These are phyloP conservation scores for Brassica cretica DNA, from an alignment of 345 rosid species.

Conservation along the genomic window DNA sequence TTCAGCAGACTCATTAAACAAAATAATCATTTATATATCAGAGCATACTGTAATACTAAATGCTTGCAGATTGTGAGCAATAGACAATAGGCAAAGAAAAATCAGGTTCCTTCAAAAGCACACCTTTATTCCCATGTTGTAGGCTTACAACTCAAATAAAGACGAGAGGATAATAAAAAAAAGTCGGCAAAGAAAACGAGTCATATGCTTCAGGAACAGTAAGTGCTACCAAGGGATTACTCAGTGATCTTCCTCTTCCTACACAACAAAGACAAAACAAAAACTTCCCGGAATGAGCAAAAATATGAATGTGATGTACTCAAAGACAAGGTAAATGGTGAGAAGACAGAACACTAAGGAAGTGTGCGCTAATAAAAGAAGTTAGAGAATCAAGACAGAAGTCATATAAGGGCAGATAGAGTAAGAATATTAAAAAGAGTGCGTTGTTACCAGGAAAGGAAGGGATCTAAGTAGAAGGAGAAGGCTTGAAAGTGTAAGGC, in stretches of 20 bases:
- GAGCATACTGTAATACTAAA: conserved; percentile 7
- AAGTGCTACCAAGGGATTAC: not conserved
- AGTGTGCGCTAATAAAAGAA: no score
- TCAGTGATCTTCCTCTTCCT: conserved; percentile 11
- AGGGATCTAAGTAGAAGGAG: conserved; percentile 34
- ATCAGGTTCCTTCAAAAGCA: not conserved
- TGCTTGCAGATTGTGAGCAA: not conserved
- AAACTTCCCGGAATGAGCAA: not conserved
- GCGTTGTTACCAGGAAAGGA: conserved; percentile 13
- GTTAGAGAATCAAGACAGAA: not conserved
- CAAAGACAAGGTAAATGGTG: not conserved
- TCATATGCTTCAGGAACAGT: not conserved
- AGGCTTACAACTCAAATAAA: conserved; percentile 15
- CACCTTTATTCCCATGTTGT: conserved; percentile 12
- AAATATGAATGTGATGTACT: not conserved
- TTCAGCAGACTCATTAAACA: not conserved
- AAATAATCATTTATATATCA: not conserved
- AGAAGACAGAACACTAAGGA: not conserved
- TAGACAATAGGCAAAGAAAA: conserved; percentile 13
- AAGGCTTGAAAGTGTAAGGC: conserved; percentile 74
- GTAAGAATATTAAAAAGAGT: no score
- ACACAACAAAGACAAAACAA: conserved; percentile 21
- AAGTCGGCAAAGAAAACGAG: conserved; percentile 4
- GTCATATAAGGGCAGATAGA: not conserved
- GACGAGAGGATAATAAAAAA: not conserved